Base-by-base conservation (phyloP, 2,329 filamentous ascomycete genomes). In the Colletotrichum truncatum region DNA sequence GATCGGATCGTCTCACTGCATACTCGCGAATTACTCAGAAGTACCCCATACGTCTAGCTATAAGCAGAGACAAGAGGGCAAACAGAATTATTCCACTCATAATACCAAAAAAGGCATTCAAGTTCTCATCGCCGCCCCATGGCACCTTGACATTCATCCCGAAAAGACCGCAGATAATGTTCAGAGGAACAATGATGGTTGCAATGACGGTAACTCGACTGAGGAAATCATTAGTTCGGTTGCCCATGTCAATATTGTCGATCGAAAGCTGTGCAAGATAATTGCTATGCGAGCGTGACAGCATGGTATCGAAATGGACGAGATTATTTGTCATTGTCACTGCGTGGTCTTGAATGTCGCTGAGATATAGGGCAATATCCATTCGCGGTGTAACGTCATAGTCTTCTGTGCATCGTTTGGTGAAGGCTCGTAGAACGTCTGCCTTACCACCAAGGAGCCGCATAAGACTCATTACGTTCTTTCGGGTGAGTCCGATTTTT, bases 271-370 rank as follows among this genome's bases (percentile, higher is more conserved):
- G 96, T 1, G 96, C 95, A 30, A 99, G 86, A 75, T 98, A 98
- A 78, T 98, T 98, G 82, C 92, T 93, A 81, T 99, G 96, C 2
- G 93, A 92, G 18, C 96, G 91, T 18, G 92, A 94, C 48, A 99
- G 86, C 86, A 99, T 98, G 84, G 98, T 98, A 77, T 99, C 96
- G 71, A 97, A 98, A 76, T 99, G 96, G 1, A 89, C 89, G 71
- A 99, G 80, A 78, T 97, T 99, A 70, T 92, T 95, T 88, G 97
- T 97, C 95, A 98, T 98, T 43, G 96, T 99, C 60, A 99, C 93
- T 54, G 98, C 94, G 85, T 99, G 96, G 80, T 99, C 96, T 79
- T 99, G 96, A 69, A 99, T 98, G 80, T 99, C 96, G 73, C 93
- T 93, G 25, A 99, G 87, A 75, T 99, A 99, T 73, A 99, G 87